phyloP scores from a whole-genome alignment of 106 monocot genomes.

The Phalaenopsis aphrodite region DNA sequence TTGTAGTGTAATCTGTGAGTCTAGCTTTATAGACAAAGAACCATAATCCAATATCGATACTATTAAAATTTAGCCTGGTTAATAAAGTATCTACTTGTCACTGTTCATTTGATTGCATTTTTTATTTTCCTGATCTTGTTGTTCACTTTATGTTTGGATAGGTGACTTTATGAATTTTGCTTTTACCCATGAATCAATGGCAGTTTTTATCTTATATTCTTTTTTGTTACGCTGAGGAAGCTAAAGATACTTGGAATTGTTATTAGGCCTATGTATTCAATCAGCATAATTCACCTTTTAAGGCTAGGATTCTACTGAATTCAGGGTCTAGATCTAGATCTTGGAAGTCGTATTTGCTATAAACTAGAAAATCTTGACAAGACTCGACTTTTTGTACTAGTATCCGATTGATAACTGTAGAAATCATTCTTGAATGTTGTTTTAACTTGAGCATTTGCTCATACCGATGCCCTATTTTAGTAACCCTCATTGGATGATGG shows the following conservation, averaged over 20 bases:
- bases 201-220: background rate
- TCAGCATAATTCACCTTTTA: background rate
- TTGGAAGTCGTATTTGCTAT: background rate
- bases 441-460: background rate
- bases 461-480: background rate
- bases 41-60: background rate
- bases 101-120: background rate
- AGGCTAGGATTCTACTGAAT: background rate
- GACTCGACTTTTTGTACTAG: background rate
- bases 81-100: background rate
- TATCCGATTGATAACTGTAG: background rate
- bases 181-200: background rate
- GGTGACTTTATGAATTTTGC: background rate
- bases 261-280: background rate
- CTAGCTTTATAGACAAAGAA: background rate
- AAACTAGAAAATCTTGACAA: background rate
- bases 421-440: background rate
- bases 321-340: background rate
- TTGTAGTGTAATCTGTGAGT: background rate
- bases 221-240: background rate
- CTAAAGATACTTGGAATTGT: background rate
- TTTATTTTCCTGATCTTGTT: background rate
- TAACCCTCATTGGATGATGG: background rate
- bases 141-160: background rate
- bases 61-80: background rate